A percentile compares a stretch with the other conserved stretches of the same genome.
Evolutionary conservation across 352 stramenopile genomes (phyloP).

Genomic region (Phytopythium delawarense): DNA sequence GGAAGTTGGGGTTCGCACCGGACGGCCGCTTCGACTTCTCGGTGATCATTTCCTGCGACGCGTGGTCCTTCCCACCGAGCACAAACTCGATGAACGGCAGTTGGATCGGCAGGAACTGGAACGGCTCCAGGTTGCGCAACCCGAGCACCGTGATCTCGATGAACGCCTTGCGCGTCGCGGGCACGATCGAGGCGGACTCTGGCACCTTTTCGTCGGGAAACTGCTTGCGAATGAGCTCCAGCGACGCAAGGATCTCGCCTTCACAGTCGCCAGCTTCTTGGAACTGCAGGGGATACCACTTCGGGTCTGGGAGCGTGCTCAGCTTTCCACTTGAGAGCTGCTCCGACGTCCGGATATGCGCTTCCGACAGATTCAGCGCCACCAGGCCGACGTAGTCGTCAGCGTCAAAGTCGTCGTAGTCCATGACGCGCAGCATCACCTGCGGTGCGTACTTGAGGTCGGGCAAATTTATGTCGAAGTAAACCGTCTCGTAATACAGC

Average conservation of each 20-base stretch:
- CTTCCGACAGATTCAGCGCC: conserved; percentile 63
- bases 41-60: conserved; percentile 80
- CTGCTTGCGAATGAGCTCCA: conserved; percentile 72
- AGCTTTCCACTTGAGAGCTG: conserved; percentile 43
- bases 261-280: conserved; percentile 76
- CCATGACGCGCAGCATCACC: conserved; percentile 78
- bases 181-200: conserved; percentile 45
- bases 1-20: conserved; percentile 85
- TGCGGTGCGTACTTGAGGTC: conserved; percentile 73
- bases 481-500: conserved; percentile 85
- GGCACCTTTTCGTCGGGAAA: conserved; percentile 64
- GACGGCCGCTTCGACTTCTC: conserved; percentile 82
- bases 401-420: conserved; percentile 70
- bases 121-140: conserved; percentile 85
- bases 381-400: conserved; percentile 68
- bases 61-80: conserved; percentile 76
- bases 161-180: conserved; percentile 64
- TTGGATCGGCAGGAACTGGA: conserved; percentile 87
- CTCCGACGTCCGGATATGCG: conserved; percentile 61
- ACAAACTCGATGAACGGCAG: conserved; percentile 88
- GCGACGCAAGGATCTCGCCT: conserved; percentile 70
- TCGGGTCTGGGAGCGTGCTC: conserved; percentile 46
- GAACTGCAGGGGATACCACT: conserved; percentile 77
- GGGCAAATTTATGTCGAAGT: conserved; percentile 83
- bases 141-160: conserved; percentile 85